Percentiles rank a stretch among this genome's conserved stretches.
These are phyloP conservation scores for Naganishia sp. DNA, from an alignment of 1,284 basidiomycete genomes.

Conservation along the genomic window DNA sequence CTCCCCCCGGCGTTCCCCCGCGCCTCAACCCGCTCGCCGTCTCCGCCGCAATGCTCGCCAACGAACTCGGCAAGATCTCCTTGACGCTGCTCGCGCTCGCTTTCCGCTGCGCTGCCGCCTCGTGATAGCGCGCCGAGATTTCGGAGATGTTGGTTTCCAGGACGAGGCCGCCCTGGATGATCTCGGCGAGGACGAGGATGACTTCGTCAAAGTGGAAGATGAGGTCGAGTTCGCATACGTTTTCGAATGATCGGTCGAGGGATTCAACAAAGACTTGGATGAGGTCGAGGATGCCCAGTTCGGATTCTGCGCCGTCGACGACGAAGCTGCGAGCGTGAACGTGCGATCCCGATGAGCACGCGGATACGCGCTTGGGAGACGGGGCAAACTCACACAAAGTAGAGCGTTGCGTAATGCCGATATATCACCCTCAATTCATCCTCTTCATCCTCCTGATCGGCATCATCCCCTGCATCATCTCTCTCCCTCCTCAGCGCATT, in stretches of 20 bases:
- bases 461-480: conserved; percentile 20
- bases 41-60: conserved; percentile 23
- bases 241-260: conserved; percentile 92
- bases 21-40: conserved; percentile 15
- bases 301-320: conserved; percentile 91
- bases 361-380: background rate
- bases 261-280: conserved; percentile 99
- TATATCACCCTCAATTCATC: conserved; percentile 58
- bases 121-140: conserved; percentile 70
- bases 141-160: conserved; percentile 97
- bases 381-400: conserved; percentile 69
- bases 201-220: conserved; percentile 99
- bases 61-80: conserved; percentile 22
- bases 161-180: conserved; percentile 95
- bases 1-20: conserved; percentile 20
- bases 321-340: conserved; percentile 64
- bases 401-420: conserved; percentile 83
- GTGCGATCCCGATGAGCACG: background rate
- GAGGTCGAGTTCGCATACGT: conserved; percentile 96
- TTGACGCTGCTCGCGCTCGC: conserved; percentile 27
- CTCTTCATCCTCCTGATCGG: conserved; percentile 37
- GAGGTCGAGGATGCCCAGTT: conserved; percentile 91
- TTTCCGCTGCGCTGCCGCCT: conserved; percentile 27
- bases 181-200: conserved; percentile 89
- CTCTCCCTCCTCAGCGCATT: conserved; percentile 1